Percentiles rank a stretch among this genome's conserved stretches.
These are phyloP conservation scores for Starmera pachycereana DNA, from an alignment of 805 yeast species.

Conservation along the genomic window DNA sequence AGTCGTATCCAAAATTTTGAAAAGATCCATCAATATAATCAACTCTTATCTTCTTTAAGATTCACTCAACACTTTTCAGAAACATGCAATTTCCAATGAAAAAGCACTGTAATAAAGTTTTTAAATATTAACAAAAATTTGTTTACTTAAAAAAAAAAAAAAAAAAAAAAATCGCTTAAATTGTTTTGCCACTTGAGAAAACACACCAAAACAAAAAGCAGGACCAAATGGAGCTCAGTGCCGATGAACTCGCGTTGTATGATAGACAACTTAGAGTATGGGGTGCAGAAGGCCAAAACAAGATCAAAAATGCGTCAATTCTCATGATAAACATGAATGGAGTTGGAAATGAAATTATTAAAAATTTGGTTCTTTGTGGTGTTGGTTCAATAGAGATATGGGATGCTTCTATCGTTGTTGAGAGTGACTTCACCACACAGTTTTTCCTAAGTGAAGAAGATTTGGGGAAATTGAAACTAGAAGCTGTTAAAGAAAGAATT, in stretches of 20 bases:
- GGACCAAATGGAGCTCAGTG: conserved; percentile 16
- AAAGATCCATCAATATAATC: conserved; percentile 47
- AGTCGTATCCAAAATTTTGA: conserved; percentile 67
- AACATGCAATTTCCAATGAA: no score
- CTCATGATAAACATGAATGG: conserved; percentile 66
- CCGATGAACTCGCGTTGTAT: conserved; percentile 82
- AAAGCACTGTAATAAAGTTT: no score
- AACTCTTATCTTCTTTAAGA: neutral
- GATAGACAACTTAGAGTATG: conserved; percentile 92
- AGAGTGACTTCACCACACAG: conserved; percentile 61
- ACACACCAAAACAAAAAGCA: neutral
- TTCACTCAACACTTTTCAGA: no score
- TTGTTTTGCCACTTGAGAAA: neutral
- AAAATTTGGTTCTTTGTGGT: conserved; percentile 84
- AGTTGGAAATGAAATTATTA: conserved; percentile 71
- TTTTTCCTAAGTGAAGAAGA: conserved; percentile 54
- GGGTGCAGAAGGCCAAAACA: conserved; percentile 88
- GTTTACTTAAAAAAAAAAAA: neutral
- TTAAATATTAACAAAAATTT: no score
- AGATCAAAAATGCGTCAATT: conserved; percentile 62
- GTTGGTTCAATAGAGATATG: conserved; percentile 65
- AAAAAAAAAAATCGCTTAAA: no score
- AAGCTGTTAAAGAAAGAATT: conserved; percentile 44
- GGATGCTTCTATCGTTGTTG: conserved; percentile 45
- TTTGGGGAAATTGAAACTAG: conserved; percentile 46